A percentile compares a stretch with the other conserved stretches of the same genome.
Conservation (phyloP, 176 grass and related monocot genomes). For the Musa itinerans region DNA sequence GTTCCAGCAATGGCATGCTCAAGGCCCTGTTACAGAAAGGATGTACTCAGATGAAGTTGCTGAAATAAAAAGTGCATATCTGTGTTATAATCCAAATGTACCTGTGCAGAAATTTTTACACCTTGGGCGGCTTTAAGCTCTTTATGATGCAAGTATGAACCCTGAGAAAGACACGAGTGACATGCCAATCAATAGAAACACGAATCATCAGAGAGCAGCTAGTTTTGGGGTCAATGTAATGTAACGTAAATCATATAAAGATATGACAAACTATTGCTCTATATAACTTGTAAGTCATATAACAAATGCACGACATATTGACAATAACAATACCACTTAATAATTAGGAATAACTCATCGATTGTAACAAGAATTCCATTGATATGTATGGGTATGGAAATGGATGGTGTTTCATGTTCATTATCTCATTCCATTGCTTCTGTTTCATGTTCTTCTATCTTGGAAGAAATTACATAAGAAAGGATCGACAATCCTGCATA, state of each 20-base stretch:
- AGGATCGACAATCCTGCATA: too few species aligned
- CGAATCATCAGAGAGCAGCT: not conserved
- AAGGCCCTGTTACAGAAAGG: conserved; percentile 45
- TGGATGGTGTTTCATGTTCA: too few species aligned
- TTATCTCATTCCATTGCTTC: too few species aligned
- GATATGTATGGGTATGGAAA: not conserved
- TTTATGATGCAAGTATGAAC: conserved; percentile 72
- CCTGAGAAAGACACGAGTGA: conserved; percentile 35
- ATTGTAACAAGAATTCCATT: not conserved
- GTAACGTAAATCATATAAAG: too few species aligned
- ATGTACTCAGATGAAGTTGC: conserved; percentile 4
- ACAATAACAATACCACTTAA: too few species aligned
- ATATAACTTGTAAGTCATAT: too few species aligned
- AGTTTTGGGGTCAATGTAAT: too few species aligned
- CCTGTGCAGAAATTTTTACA: conserved; percentile 90
- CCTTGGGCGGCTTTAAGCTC: conserved; percentile 91
- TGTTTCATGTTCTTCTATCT: too few species aligned
- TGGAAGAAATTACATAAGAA: too few species aligned
- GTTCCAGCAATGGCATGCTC: conserved; percentile 92
- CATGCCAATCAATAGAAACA: not conserved
- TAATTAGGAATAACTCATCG: too few species aligned
- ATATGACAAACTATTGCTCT: too few species aligned
- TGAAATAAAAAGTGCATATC: not conserved
- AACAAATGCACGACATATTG: too few species aligned
- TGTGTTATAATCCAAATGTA: conserved; percentile 14